Evolutionary conservation across 495 filamentous ascomycete species (phyloP).

Genomic region (Aspergillus bertholletiae): DNA sequence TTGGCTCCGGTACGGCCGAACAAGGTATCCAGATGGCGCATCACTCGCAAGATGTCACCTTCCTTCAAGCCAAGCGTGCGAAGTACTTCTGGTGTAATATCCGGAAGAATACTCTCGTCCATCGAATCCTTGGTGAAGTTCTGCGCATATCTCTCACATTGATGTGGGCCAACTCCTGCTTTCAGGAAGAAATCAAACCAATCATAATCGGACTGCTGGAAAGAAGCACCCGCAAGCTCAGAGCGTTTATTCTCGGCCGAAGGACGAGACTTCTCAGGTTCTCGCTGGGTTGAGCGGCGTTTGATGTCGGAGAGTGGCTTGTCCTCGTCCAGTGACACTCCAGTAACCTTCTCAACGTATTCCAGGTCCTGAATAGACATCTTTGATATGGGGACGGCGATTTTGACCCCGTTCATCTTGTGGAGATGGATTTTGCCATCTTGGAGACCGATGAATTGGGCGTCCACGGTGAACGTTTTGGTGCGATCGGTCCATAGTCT

Average conservation of each 20-base stretch:
- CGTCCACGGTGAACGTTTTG: conserved; percentile 95
- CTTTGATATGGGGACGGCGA: conserved; percentile 89
- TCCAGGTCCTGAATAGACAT: conserved; percentile 95
- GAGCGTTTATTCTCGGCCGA: conserved; percentile 18
- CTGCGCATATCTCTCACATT: conserved; percentile 90
- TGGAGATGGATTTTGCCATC: conserved; percentile 98
- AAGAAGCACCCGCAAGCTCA: conserved; percentile 48
- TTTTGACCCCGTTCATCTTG: conserved; percentile 97
- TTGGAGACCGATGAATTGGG: conserved; percentile 84
- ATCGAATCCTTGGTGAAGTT: conserved; percentile 88
- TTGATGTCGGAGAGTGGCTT: conserved; percentile 83
- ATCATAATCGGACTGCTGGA: conserved; percentile 72
- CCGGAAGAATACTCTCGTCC: conserved; percentile 85
- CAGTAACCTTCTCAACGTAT: conserved; percentile 83
- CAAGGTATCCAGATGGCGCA: conserved; percentile 82
- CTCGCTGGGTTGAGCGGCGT: conserved; percentile 36
- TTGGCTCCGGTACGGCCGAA: conserved; percentile 61
- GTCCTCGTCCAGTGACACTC: conserved; percentile 91
- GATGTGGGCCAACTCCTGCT: conserved; percentile 83
- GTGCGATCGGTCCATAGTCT: conserved; percentile 93
- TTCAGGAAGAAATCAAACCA: conserved; percentile 99
- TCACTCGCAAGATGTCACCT: conserved; percentile 93
- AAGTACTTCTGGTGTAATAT: conserved; percentile 77
- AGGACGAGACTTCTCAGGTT: conserved; percentile 20
- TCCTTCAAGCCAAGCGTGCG: conserved; percentile 87